Evolutionary conservation across 163 green algal species (phyloP).

Genomic region (Chlorella variabilis): DNA sequence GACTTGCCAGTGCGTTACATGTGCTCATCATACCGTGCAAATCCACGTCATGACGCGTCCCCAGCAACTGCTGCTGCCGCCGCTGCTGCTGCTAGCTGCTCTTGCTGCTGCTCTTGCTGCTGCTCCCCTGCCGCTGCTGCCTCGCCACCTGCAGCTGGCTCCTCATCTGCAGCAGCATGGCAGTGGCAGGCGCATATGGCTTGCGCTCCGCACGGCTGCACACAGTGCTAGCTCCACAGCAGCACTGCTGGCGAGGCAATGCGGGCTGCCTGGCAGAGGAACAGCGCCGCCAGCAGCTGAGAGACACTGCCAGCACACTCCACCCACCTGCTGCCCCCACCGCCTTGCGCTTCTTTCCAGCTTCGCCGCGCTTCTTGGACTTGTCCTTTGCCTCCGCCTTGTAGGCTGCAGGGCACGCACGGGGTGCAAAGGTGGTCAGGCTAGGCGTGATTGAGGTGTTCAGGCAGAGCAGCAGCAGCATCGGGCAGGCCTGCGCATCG

Average conservation of each 20-base stretch:
- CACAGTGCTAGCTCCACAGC: neutral
- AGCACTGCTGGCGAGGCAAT: too few relatives aligned
- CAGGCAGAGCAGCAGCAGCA: neutral
- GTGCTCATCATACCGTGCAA: too few relatives aligned
- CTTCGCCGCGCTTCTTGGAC: constrained; percentile 55
- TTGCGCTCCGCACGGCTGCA: too few relatives aligned
- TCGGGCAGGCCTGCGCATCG: neutral
- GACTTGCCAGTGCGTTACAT: too few relatives aligned
- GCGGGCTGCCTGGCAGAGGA: too few relatives aligned
- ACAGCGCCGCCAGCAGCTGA: too few relatives aligned
- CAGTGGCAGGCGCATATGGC: too few relatives aligned
- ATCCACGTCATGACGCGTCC: neutral
- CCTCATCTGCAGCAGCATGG: neutral
- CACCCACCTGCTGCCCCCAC: neutral
- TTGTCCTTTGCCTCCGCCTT: constrained; percentile 55
- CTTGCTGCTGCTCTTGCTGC: neutral
- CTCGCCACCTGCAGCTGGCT: neutral
- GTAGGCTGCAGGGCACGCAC: constrained; percentile 49
- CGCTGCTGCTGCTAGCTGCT: neutral
- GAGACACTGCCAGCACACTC: neutral
- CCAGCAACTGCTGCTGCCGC: neutral
- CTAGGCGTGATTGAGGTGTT: neutral
- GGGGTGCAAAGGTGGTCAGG: neutral
- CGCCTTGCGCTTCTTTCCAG: constrained; percentile 31
- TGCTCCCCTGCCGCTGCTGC: neutral